Base-by-base conservation (phyloP, 805 yeast species). In the Sugiyamaella qingdaonensis region DNA sequence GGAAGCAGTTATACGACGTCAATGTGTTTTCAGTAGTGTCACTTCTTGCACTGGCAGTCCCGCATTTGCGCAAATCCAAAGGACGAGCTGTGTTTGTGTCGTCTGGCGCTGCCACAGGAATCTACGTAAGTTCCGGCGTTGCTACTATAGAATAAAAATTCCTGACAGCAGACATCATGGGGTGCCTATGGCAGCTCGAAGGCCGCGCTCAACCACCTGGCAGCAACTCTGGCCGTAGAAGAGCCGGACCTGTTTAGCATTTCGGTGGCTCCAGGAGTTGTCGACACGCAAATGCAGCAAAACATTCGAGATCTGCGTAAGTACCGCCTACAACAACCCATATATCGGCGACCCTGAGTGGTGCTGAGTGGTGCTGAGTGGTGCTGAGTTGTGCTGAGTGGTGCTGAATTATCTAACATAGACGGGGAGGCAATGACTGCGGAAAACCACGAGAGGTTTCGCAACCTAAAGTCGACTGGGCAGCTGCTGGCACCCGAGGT, bases 191-290 rank as follows among this genome's bases (percentile, higher is more conserved):
- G 97, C 0, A 73, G 91, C 3, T 84, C 96, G 5, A 92, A 92
- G 68, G 97, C 97, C 0, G 96, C 97, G 0, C 65, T 92, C 48
- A 90, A 92, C 67, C 90, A 85, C 61, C 77, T 89, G 49, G 82
- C 88, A 5, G 64, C 71, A 46, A 80, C 87, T 11, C 66, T 92
- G 13, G 85, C 88, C 0, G 73, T 71, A 4, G 97, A 90, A 62
- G 90, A 86, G 64, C 71, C 75, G 1, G 75, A 71, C 0, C 70
- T 89, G n/a, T 68, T 71, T 34, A 73, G 85, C 2, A 71, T 90
- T 10, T 75, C 97, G 0, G 77, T 94, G 21, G 97, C 96, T 0
- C 98, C 98, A 0, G 98, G 99, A 2, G 95, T 89, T 1, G 97
- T 94, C 1, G 88, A 88, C 65, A 92, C 99, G 0, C 74, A 73